phyloP scores from a whole-genome alignment of 192 early-diverging fungal species.

The Backusella luteola region DNA sequence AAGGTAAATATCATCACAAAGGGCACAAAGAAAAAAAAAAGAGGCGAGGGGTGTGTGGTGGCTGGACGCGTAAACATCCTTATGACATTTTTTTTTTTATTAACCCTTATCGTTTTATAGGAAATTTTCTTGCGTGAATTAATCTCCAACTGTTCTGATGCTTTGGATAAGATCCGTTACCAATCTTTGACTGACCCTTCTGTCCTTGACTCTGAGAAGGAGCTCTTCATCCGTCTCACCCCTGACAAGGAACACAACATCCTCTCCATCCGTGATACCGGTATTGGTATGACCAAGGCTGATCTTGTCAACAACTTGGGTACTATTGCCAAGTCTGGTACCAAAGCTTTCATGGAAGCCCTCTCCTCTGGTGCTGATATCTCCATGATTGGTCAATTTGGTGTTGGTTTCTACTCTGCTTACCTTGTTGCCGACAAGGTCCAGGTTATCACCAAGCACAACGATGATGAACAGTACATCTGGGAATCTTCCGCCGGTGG shows the following conservation, averaged over 20 bases:
- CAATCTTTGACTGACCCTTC: conserved; percentile 92
- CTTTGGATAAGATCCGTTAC: conserved; percentile 96
- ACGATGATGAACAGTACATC: conserved; percentile 95
- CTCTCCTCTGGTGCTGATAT: conserved; percentile 94
- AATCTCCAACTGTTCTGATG: conserved; percentile 80
- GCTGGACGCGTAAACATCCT: neutral
- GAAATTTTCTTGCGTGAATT: conserved; percentile 97
- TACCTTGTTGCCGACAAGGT: conserved; percentile 99
- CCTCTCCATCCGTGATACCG: conserved; percentile 79
- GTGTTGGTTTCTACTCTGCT: conserved; percentile 99
- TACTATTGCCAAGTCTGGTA: conserved; percentile 99
- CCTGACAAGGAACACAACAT: conserved; percentile 81
- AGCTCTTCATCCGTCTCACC: conserved; percentile 92
- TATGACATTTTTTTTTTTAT: neutral
- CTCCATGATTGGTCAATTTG: conserved; percentile 99
- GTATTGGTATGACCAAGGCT: conserved; percentile 95
- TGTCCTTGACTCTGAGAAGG: conserved; percentile 89
- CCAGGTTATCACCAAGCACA: conserved; percentile 94
- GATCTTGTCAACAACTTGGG: conserved; percentile 97
- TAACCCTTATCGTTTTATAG: conserved; percentile 15
- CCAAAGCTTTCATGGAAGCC: conserved; percentile 99
- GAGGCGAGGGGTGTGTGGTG: neutral
- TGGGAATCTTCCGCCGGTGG: conserved; percentile 92
- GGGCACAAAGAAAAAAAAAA: neutral
- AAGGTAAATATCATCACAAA: conserved; percentile 53